Evolutionary conservation across 768 basidiomycete species (phyloP).

Genomic region (Podaxis rugospora): DNA sequence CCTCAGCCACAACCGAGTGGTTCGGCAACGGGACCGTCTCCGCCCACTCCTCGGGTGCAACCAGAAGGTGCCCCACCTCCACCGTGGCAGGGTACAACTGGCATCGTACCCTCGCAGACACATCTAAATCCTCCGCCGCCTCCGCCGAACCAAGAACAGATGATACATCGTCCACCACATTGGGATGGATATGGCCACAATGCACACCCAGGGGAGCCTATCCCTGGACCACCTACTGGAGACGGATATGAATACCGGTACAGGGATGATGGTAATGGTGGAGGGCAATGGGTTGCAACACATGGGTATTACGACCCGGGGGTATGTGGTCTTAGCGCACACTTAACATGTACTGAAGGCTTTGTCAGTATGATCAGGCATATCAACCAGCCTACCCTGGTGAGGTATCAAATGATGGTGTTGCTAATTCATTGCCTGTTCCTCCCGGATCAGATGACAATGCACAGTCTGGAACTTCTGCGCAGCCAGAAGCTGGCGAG

Average conservation of each 20-base stretch:
- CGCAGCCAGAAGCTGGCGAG: slow-evolving; percentile 2
- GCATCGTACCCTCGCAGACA: slow-evolving; percentile 63
- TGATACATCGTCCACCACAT: slow-evolving; percentile 43
- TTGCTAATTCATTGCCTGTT: slow-evolving; percentile 24
- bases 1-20: neutral
- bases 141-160: slow-evolving; percentile 31
- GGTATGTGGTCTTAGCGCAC: slow-evolving; percentile 29
- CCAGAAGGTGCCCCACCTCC: slow-evolving; percentile 37
- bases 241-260: slow-evolving; percentile 64
- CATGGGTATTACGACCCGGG: slow-evolving; percentile 54
- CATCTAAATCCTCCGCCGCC: slow-evolving; percentile 46
- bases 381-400: slow-evolving; percentile 25
- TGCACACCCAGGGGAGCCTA: slow-evolving; percentile 36
- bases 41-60: slow-evolving; percentile 29
- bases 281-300: slow-evolving; percentile 35
- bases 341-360: neutral
- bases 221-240: slow-evolving; percentile 38
- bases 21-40: slow-evolving; percentile 8
- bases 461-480: slow-evolving; percentile 13
- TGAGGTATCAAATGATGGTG: slow-evolving; percentile 5
- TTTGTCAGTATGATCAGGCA: slow-evolving; percentile 46
- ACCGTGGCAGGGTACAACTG: slow-evolving; percentile 59
- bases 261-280: slow-evolving; percentile 48
- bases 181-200: slow-evolving; percentile 50
- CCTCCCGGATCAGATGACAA: slow-evolving; percentile 19